Evolutionary conservation across 345 rosid species (phyloP).

Genomic region (Populus pruinosa): DNA sequence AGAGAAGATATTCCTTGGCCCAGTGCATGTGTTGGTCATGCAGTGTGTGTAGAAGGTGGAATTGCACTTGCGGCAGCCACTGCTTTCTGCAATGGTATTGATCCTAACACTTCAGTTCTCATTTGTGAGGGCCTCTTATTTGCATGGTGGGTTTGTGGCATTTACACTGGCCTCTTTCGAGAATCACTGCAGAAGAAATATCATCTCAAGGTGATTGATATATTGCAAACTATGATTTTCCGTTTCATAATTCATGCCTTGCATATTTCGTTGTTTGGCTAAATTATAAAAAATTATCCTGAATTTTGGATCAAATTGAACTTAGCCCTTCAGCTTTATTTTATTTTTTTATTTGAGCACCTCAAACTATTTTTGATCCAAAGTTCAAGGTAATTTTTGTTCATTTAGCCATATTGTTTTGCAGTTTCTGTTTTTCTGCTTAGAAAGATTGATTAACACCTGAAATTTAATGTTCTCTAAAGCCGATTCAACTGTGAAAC

Average conservation of each 20-base stretch:
- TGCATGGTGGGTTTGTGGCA: conserved; percentile 90
- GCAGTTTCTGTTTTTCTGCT: no score
- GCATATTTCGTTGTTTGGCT: no score
- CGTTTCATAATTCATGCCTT: background rate
- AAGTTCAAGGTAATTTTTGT: no score
- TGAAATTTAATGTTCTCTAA: no score
- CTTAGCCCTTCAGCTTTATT: no score
- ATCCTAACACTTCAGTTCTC: conserved; percentile 71
- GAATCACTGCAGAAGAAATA: conserved; percentile 78
- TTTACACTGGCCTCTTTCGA: conserved; percentile 72
- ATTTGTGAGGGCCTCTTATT: conserved; percentile 72
- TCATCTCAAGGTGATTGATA: conserved; percentile 65
- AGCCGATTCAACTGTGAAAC: background rate
- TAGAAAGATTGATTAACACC: no score
- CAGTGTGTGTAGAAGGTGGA: conserved; percentile 85
- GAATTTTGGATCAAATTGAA: no score
- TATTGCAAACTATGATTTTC: no score
- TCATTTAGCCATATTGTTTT: no score
- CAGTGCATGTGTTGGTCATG: conserved; percentile 79
- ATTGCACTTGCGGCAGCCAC: conserved; percentile 67
- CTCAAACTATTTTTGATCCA: no score
- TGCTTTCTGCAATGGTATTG: conserved; percentile 62
- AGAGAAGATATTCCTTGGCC: conserved; percentile 72
- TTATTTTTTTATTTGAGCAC: no score
- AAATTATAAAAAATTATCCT: no score